Conservation (phyloP, 192 early-diverging fungal genomes). For the Obelidium mucronatum region DNA sequence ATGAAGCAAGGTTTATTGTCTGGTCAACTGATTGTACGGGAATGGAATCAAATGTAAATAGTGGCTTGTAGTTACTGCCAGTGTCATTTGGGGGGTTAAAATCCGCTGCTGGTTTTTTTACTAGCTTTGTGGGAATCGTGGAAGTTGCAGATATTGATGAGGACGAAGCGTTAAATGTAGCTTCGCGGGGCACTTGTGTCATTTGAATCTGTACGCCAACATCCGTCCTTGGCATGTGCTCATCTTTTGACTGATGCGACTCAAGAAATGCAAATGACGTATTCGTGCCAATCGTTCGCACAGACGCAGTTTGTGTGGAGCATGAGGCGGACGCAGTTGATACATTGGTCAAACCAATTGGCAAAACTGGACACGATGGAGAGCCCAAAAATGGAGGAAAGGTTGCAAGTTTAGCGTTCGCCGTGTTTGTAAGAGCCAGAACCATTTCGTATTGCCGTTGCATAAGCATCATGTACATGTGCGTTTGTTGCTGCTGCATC, state of each 20-base stretch:
- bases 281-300: constrained; percentile 9
- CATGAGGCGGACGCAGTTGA: neutral
- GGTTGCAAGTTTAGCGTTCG: too few relatives aligned
- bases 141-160: neutral
- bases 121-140: neutral
- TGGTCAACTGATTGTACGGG: constrained; percentile 1
- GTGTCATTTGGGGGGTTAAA: constrained; percentile 13
- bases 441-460: constrained; percentile 20
- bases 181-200: too few relatives aligned
- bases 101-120: neutral
- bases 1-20: too few relatives aligned
- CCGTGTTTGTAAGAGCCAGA: neutral
- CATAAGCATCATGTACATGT: constrained; percentile 17
- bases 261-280: constrained; percentile 7
- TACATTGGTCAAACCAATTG: too few relatives aligned
- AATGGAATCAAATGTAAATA: constrained; percentile 27
- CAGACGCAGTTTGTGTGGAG: neutral
- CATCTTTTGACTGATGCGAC: too few relatives aligned
- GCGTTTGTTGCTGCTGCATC: constrained; percentile 18
- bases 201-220: too few relatives aligned
- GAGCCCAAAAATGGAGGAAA: too few relatives aligned
- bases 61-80: constrained; percentile 21
- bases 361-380: too few relatives aligned
- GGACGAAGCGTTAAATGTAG: too few relatives aligned
- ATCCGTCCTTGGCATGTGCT: too few relatives aligned